Percentiles rank a stretch among this genome's conserved stretches.
Evolutionary conservation across 305 asterid species (phyloP).

Genomic region (Euphrasia arctica): DNA sequence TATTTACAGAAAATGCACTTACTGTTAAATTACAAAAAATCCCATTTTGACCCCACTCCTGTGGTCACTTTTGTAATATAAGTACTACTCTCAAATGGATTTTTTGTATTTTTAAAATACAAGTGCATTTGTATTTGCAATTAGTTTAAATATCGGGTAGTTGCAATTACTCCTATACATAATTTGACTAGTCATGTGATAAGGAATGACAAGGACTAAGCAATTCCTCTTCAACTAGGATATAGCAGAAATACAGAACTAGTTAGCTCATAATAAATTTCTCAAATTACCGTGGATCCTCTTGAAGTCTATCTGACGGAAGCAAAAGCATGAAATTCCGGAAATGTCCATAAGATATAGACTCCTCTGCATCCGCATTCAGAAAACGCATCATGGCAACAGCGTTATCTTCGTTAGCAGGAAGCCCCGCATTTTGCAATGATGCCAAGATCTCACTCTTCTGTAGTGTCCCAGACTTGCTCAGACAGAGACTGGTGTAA

Average conservation of each 20-base stretch:
- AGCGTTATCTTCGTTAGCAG: slow-evolving; percentile 97
- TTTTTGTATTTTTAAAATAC: too few relatives aligned
- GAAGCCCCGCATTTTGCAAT: slow-evolving; percentile 87
- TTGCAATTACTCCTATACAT: background rate
- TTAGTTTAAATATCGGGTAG: background rate
- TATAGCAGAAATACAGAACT: background rate
- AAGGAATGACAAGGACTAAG: slow-evolving; percentile 5
- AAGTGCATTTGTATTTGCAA: background rate
- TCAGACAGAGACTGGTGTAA: slow-evolving; percentile 92
- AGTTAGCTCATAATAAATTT: slow-evolving; percentile 10
- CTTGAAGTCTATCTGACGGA: slow-evolving; percentile 95
- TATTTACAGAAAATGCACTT: background rate
- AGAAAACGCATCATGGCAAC: slow-evolving; percentile 99
- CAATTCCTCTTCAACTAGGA: slow-evolving; percentile 5
- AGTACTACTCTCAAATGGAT: background rate
- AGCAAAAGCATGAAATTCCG: slow-evolving; percentile 95
- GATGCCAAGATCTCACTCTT: slow-evolving; percentile 92
- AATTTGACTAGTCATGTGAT: slow-evolving; percentile 8
- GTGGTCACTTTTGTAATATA: background rate
- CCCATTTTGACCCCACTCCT: background rate
- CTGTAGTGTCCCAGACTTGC: slow-evolving; percentile 92
- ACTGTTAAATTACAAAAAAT: background rate
- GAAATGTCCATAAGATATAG: slow-evolving; percentile 96
- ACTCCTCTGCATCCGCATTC: slow-evolving; percentile 82
- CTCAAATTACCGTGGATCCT: slow-evolving; percentile 80